phyloP scores from a whole-genome alignment of 2,329 filamentous ascomycete species.

The Colletotrichum spaethianum region DNA sequence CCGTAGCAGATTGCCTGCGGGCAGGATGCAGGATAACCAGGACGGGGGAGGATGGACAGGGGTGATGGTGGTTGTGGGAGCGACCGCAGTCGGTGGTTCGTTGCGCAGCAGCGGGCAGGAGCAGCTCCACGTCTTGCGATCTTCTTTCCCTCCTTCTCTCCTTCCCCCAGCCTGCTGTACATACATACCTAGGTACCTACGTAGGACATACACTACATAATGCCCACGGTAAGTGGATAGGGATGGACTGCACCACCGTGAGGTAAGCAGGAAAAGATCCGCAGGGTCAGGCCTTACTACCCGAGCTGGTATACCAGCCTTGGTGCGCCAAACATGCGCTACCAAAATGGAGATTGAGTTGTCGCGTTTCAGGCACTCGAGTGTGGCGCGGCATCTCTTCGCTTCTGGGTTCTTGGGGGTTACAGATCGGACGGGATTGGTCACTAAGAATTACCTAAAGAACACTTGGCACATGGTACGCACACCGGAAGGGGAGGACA shows the following conservation, averaged over 20 bases:
- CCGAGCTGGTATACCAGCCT: neutral
- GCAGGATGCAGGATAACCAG: slow-evolving; percentile 26
- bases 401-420: slow-evolving; percentile 2
- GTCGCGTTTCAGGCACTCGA: slow-evolving; percentile 29
- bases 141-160: neutral
- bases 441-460: neutral
- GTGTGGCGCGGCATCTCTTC: slow-evolving; percentile 29
- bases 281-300: neutral
- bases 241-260: neutral
- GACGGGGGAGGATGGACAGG: slow-evolving; percentile 27
- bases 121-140: neutral
- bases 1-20: slow-evolving; percentile 38
- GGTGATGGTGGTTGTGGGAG: slow-evolving; percentile 28
- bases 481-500: neutral
- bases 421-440: neutral
- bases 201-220: neutral
- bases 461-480: neutral
- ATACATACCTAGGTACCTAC: neutral
- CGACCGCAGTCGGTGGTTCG: slow-evolving; percentile 9
- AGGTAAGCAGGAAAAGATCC: slow-evolving; percentile 2
- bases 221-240: neutral
- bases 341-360: slow-evolving; percentile 10
- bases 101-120: slow-evolving; percentile 21
- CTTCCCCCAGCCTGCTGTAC: neutral
- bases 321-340: slow-evolving; percentile 4